Evolutionary conservation across 441 rosid genomes (phyloP).

Genomic region (Breynia disticha): DNA sequence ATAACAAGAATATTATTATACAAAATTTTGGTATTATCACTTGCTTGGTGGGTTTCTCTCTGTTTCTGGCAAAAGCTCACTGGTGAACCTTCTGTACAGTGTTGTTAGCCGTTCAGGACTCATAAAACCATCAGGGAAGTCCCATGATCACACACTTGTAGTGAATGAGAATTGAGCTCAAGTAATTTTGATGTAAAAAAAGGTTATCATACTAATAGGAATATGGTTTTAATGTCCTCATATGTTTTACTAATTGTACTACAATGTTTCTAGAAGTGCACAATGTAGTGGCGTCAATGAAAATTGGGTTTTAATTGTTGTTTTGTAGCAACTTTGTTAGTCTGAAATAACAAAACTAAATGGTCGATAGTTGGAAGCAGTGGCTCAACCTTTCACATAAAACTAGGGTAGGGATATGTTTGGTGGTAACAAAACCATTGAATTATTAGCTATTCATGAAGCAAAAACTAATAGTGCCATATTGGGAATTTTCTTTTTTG

Average conservation of each 20-base stretch:
- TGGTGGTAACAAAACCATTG: too few species aligned
- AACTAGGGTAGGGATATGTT: too few species aligned
- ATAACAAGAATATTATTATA: too few species aligned
- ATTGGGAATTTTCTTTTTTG: too few species aligned
- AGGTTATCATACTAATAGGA: background rate
- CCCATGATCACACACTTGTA: background rate
- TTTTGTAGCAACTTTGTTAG: too few species aligned
- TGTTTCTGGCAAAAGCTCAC: conserved; percentile 54
- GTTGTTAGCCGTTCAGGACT: conserved; percentile 47
- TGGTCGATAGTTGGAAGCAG: too few species aligned
- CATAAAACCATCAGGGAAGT: conserved; percentile 34
- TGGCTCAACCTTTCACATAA: too few species aligned
- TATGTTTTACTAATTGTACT: conserved; percentile 21
- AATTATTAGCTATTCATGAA: too few species aligned
- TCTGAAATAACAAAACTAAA: too few species aligned
- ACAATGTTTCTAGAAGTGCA: conserved; percentile 48
- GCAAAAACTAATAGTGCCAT: too few species aligned
- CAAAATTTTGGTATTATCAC: too few species aligned
- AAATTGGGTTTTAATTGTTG: conserved; percentile 44
- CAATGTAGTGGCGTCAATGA: conserved; percentile 41
- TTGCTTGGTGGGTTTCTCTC: conserved; percentile 39
- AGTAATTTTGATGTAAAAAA: too few species aligned
- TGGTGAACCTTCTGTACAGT: conserved; percentile 47
- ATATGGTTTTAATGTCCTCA: conserved; percentile 8
- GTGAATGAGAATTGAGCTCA: background rate